Percentiles rank a stretch among this genome's conserved stretches.
These are phyloP conservation scores for Puccinia polysora DNA, from an alignment of 1,284 basidiomycete genomes.

Conservation along the genomic window DNA sequence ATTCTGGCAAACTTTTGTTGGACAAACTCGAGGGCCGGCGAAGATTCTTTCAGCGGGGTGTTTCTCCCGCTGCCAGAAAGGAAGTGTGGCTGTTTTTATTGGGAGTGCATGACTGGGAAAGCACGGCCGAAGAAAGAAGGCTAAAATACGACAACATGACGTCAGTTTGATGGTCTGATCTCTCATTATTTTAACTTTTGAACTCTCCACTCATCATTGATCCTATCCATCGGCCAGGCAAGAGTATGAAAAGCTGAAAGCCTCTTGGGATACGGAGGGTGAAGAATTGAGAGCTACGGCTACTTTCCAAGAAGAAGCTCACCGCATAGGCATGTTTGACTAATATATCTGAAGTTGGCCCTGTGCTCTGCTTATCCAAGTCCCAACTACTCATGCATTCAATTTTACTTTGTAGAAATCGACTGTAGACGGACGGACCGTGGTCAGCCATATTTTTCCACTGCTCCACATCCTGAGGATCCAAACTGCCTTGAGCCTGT, in stretches of 20 bases:
- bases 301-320: conserved; percentile 50
- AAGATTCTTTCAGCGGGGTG: conserved; percentile 68
- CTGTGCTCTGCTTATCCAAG: too few relatives aligned
- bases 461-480: conserved; percentile 42
- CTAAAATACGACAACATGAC: conserved; percentile 45
- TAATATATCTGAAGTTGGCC: too few relatives aligned
- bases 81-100: conserved; percentile 86
- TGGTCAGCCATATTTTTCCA: conserved; percentile 74
- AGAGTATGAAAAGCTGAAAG: conserved; percentile 66
- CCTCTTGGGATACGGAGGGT: conserved; percentile 72
- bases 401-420: conserved; percentile 67
- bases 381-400: not conserved
- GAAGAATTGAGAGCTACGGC: conserved; percentile 57
- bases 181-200: conserved; percentile 54
- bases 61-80: conserved; percentile 61
- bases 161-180: conserved; percentile 35
- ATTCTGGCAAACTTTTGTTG: conserved; percentile 65
- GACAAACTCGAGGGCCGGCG: conserved; percentile 65
- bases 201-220: not conserved
- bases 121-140: conserved; percentile 48
- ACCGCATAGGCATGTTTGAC: conserved; percentile 48
- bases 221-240: conserved; percentile 55
- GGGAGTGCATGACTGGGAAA: conserved; percentile 74
- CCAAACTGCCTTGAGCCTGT: conserved; percentile 55
- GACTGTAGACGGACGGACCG: conserved; percentile 97